Evolutionary conservation across 2,329 filamentous ascomycete species (phyloP), one percentile per base, ranked within the genome.

Genomic region (Verruconis gallopava): DNA sequence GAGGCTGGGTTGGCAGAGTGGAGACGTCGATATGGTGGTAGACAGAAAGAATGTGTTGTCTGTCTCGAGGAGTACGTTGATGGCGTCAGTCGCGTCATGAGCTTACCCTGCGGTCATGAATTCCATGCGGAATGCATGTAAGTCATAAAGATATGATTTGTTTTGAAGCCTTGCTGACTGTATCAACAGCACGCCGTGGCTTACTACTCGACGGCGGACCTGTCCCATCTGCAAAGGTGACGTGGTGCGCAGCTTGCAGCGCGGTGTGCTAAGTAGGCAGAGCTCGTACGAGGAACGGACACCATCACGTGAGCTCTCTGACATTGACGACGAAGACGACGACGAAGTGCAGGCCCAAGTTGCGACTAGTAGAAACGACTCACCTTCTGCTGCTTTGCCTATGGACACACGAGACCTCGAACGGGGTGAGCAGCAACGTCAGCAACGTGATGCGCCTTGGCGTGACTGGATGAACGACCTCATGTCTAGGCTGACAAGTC

Each of bases 51-150:
- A 60, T 98, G 91, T 56, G 89, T 95, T 11, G 89, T 98, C 2
- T 98, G 91, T 53, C 66, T 98, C 22, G 91, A 98, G 56, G 91
- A 98, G 57, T 98, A 96, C 55, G 71, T 94, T 17, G 88, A 95
- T 59, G 91, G 91, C 30, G 79, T 95, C 52, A 94, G 86, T 58
- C 77, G 78, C 54, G 89, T 98, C 30, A 98, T 98, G 91, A 93
- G 86, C 56, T 65, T 98, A 45, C 91, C 91, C 5, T 98, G 91
- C 62, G 91, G 91, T 25, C 91, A 98, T 59, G 91, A 98, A 55
- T 98, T 96, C 61, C 91, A 98, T 60, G 89, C 72, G 20, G 86
- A 93, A 57, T 98, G 91, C 86, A 96, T 98, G 86, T 93, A 66
- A 80, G 86, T 81, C 17, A n/a, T 21, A 11, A 15, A 18, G 14